Conservation (phyloP, 2,329 filamentous ascomycete genomes). For the Davidsoniella neocaledoniae region DNA sequence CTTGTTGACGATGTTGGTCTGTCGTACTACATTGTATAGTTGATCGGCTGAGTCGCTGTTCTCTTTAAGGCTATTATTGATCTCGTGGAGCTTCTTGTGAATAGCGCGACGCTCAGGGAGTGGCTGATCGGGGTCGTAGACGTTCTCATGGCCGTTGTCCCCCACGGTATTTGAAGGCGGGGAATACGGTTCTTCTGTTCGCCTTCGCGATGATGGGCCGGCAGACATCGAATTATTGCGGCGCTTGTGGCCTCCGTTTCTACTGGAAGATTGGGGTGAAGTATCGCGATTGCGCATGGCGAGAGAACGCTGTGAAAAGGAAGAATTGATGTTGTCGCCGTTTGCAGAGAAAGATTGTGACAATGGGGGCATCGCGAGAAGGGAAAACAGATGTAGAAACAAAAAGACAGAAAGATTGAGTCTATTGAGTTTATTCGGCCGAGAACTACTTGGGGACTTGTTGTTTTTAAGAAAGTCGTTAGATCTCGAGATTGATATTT, state of each 20-base stretch:
- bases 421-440: no score
- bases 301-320: not conserved
- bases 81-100: slow-evolving; percentile 50
- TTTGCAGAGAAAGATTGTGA: no score
- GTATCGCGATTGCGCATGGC: not conserved
- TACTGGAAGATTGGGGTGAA: not conserved
- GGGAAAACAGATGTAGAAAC: no score
- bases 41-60: slow-evolving; percentile 36
- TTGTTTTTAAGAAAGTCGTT: no score
- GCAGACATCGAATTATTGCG: not conserved
- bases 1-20: slow-evolving; percentile 47
- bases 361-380: no score
- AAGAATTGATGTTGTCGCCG: no score
- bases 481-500: no score
- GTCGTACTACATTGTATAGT: slow-evolving; percentile 46
- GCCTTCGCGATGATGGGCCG: slow-evolving; percentile 13
- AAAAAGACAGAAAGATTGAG: no score
- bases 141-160: slow-evolving; percentile 20
- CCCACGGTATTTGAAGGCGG: slow-evolving; percentile 13
- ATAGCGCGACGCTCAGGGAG: slow-evolving; percentile 54
- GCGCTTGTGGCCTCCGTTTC: not conserved
- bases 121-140: slow-evolving; percentile 73
- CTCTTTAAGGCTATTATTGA: slow-evolving; percentile 44
- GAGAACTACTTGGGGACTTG: no score
- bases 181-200: slow-evolving; percentile 15